These are phyloP conservation scores for Salisapilia sapeloensis DNA, from an alignment of 352 stramenopile species.

Conservation along the genomic window DNA sequence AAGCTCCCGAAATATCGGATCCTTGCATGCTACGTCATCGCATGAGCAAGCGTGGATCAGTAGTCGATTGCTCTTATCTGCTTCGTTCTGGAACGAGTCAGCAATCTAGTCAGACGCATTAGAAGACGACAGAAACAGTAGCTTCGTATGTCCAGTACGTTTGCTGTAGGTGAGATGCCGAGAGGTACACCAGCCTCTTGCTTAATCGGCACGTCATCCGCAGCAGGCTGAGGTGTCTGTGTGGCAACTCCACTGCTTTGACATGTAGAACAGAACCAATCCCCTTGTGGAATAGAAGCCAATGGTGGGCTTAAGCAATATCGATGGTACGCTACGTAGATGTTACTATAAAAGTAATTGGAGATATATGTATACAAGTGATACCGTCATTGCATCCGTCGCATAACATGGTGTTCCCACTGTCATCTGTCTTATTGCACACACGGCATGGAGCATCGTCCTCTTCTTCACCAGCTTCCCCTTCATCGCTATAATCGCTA, in stretches of 20 bases:
- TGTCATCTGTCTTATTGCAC: conserved; percentile 19
- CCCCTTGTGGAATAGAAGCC: conserved; percentile 13
- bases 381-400: conserved; percentile 26
- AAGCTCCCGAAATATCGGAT: conserved; percentile 16
- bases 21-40: conserved; percentile 17
- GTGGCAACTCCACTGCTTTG: conserved; percentile 1
- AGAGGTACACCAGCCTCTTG: background rate
- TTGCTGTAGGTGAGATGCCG: background rate
- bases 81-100: conserved; percentile 17
- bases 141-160: conserved; percentile 6
- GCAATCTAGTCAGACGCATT: conserved; percentile 11
- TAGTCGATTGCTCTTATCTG: conserved; percentile 26
- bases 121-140: conserved; percentile 3
- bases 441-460: conserved; percentile 16
- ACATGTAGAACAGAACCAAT: conserved; percentile 46
- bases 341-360: background rate
- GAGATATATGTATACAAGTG: background rate
- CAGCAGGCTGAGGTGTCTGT: background rate
- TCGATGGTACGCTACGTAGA: conserved; percentile 25
- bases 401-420: conserved; percentile 27
- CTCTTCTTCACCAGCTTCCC: conserved; percentile 5
- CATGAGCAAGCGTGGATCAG: conserved; percentile 43
- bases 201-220: background rate
- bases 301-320: conserved; percentile 39
- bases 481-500: conserved; percentile 1